Evolutionary conservation across 257 asterid species (phyloP).

Genomic region (Solanum lycopersicoides): DNA sequence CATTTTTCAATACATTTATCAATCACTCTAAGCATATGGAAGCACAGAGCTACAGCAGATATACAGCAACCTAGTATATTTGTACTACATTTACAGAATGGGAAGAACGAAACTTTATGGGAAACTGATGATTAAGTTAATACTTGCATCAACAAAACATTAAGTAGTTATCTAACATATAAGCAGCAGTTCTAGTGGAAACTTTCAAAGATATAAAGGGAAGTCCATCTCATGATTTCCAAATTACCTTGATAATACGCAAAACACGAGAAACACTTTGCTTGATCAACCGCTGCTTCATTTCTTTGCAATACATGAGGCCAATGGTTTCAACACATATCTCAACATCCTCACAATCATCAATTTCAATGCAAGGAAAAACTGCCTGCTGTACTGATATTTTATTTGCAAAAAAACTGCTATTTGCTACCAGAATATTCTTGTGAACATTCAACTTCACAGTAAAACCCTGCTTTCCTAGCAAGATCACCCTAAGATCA

Average conservation of each 20-base stretch:
- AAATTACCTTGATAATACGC: conserved; percentile 73
- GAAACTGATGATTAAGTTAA: neutral
- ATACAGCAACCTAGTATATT: neutral
- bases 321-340: conserved; percentile 87
- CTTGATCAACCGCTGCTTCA: conserved; percentile 82
- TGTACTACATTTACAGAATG: neutral
- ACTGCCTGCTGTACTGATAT: conserved; percentile 47
- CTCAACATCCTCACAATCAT: conserved; percentile 91
- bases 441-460: conserved; percentile 90
- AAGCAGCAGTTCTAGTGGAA: neutral
- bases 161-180: neutral
- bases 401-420: conserved; percentile 48
- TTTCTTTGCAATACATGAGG: conserved; percentile 79
- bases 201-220: neutral
- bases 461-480: conserved; percentile 66
- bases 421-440: conserved; percentile 45
- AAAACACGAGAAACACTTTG: conserved; percentile 80
- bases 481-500: conserved; percentile 66
- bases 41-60: neutral
- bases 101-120: neutral
- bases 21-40: neutral
- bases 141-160: neutral
- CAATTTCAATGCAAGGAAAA: conserved; percentile 74
- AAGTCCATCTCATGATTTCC: neutral
- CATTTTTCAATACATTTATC: neutral